Evolutionary conservation across 2,329 filamentous ascomycete species (phyloP), one percentile per base, ranked within the genome.

Genomic region (Capronia americana): DNA sequence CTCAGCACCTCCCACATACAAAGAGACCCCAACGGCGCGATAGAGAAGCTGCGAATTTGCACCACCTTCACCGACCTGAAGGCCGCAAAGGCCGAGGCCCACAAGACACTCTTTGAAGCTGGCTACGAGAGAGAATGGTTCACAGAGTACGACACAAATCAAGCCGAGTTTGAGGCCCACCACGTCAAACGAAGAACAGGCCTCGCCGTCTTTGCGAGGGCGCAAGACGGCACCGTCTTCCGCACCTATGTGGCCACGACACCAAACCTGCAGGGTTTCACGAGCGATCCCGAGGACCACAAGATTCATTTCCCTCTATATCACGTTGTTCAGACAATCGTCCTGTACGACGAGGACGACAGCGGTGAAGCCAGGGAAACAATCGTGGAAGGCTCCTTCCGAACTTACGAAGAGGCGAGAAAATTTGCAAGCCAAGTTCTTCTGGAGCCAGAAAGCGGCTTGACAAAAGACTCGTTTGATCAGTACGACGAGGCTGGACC

Each of bases 121-220:
- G 74, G 74, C 3, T 76, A 75, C 56, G 71, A 75, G 28, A 58
- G 66, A n/a, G 74, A 75, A 60, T 75, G 69, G 68, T 75, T 76
- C 64, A 58, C 65, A 11, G 50, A 66, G 17, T 76, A 75, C 64
- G 72, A 73, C 10, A 70, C 69, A 23, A 69, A 69, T 3, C 56
- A 64, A 6, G 44, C 61, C 23, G 61, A 68, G 10, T 70, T 73
- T 26, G 69, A 67, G 17, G 48, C 56, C 30, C 63, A 71, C 32
- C 24, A 61, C 30, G 57, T 70, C 62, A 69, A 70, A 53, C 58
- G 68, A 46, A 61, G 67, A 38, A 57, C 69, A 10, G 73, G 74
- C 3, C 70, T 75, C 3, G 65, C 68, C 10, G 69, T 75, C 10
- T 70, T 68, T 46, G 74, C 74, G 4, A 70, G 66, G 3, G 66